Evolutionary conservation across 2,329 filamentous ascomycete species (phyloP).

Genomic region (Juglanconis oblonga): DNA sequence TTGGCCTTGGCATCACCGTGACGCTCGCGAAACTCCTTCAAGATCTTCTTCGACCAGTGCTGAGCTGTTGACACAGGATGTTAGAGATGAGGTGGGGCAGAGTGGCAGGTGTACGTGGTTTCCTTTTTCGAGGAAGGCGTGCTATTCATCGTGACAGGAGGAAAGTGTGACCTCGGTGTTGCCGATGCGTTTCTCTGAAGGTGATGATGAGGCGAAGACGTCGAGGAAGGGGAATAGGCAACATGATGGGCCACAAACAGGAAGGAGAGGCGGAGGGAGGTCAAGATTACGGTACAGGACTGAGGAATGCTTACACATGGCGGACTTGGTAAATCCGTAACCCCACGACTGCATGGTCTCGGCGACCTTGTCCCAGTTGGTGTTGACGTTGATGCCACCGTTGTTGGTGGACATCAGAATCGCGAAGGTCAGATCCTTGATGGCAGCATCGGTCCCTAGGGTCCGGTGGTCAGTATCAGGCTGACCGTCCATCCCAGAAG

Average conservation of each 20-base stretch:
- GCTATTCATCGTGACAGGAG: too few species aligned
- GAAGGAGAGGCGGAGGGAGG: neutral
- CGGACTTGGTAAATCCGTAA: conserved; percentile 8
- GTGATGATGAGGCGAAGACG: too few species aligned
- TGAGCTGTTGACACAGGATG: neutral
- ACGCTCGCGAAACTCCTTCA: conserved; percentile 14
- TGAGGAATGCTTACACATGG: conserved; percentile 14
- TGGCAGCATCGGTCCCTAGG: conserved; percentile 12
- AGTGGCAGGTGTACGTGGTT: neutral
- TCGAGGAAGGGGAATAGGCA: neutral
- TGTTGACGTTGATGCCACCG: conserved; percentile 8
- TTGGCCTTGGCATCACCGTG: neutral
- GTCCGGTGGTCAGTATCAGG: neutral
- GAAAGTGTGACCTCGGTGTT: neutral
- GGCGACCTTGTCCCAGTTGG: conserved; percentile 9
- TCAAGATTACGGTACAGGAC: neutral
- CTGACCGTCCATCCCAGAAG: neutral
- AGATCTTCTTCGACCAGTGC: conserved; percentile 16
- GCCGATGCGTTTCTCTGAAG: neutral
- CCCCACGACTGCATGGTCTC: conserved; percentile 13
- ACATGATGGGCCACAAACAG: neutral
- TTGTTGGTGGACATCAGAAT: conserved; percentile 13
- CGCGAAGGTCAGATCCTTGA: conserved; percentile 15
- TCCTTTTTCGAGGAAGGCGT: too few species aligned
- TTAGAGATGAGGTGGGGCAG: neutral